These are phyloP conservation scores for Ligustrum vulgare DNA, from an alignment of 257 asterid genomes.

Conservation along the genomic window DNA sequence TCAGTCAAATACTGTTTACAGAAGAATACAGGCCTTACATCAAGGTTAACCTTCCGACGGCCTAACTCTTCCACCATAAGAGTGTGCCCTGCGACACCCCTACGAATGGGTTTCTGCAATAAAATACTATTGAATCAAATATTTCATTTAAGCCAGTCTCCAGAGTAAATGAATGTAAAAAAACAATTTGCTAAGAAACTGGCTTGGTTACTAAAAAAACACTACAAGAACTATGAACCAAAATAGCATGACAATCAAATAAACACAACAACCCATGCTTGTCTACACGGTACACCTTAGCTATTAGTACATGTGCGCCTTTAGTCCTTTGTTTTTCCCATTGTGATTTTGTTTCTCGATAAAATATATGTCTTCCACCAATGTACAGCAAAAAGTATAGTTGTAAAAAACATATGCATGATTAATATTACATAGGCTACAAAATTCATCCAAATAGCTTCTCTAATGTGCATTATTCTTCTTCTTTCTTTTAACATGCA, in stretches of 20 bases:
- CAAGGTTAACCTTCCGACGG: slow-evolving; percentile 69
- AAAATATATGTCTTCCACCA: slow-evolving; percentile 9
- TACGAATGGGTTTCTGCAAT: slow-evolving; percentile 89
- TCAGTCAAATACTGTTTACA: slow-evolving; percentile 12
- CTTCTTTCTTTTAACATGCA: not conserved
- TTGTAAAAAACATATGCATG: not conserved
- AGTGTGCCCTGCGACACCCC: slow-evolving; percentile 80
- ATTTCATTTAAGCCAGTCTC: not conserved
- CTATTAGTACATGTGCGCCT: not conserved
- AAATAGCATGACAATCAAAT: not conserved
- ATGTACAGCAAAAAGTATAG: slow-evolving; percentile 10
- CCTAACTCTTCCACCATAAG: slow-evolving; percentile 95
- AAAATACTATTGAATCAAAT: slow-evolving; percentile 5
- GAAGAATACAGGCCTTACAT: slow-evolving; percentile 50
- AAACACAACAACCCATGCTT: not conserved
- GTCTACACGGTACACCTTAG: not conserved
- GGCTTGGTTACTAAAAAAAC: not conserved
- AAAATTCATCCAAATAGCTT: not conserved
- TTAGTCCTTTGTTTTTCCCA: slow-evolving; percentile 7
- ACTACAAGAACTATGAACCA: not conserved
- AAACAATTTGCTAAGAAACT: slow-evolving; percentile 14
- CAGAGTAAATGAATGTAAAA: slow-evolving; percentile 11
- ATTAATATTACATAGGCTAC: not conserved
- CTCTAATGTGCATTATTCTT: slow-evolving; percentile 12
- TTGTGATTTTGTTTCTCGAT: slow-evolving; percentile 5